These are phyloP conservation scores for Sugiyamaella lignohabitans DNA, from an alignment of 805 yeast species.

Conservation along the genomic window DNA sequence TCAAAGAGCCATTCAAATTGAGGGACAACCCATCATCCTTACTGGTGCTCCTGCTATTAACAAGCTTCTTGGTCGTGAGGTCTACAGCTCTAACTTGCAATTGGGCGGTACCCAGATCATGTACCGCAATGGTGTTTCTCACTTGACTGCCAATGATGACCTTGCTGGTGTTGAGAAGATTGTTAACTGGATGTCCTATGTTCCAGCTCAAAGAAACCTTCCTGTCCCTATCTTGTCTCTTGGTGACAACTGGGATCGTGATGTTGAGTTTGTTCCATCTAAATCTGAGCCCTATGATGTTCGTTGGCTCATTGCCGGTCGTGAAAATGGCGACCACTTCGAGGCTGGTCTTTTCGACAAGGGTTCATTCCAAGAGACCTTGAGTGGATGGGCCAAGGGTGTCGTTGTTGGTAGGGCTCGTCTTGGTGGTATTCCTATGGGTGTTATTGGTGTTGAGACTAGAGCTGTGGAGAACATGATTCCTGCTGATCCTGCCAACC, in stretches of 20 bases:
- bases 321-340: slow-evolving; percentile 60
- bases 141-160: slow-evolving; percentile 93
- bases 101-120: slow-evolving; percentile 98
- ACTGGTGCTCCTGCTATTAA: slow-evolving; percentile 99
- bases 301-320: slow-evolving; percentile 91
- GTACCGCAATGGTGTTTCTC: slow-evolving; percentile 98
- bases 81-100: slow-evolving; percentile 92
- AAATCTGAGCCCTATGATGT: slow-evolving; percentile 77
- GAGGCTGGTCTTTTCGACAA: slow-evolving; percentile 89
- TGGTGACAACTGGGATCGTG: slow-evolving; percentile 90
- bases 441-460: slow-evolving; percentile 95
- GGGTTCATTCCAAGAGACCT: slow-evolving; percentile 89
- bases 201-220: slow-evolving; percentile 83
- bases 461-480: slow-evolving; percentile 78
- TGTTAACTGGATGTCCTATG: slow-evolving; percentile 89
- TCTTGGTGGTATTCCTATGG: slow-evolving; percentile 97
- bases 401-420: slow-evolving; percentile 99
- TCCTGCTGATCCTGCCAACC: slow-evolving; percentile 99
- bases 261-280: slow-evolving; percentile 71
- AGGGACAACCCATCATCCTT: slow-evolving; percentile 96
- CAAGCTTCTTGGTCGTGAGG: slow-evolving; percentile 94
- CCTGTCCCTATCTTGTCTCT: slow-evolving; percentile 83
- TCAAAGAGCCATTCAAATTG: slow-evolving; percentile 97
- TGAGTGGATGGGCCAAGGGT: slow-evolving; percentile 98
- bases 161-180: slow-evolving; percentile 93